Percentiles rank a stretch among this genome's conserved stretches.
phyloP scores from a whole-genome alignment of 2,329 filamentous ascomycete genomes.

The Didymella arachidicola region DNA sequence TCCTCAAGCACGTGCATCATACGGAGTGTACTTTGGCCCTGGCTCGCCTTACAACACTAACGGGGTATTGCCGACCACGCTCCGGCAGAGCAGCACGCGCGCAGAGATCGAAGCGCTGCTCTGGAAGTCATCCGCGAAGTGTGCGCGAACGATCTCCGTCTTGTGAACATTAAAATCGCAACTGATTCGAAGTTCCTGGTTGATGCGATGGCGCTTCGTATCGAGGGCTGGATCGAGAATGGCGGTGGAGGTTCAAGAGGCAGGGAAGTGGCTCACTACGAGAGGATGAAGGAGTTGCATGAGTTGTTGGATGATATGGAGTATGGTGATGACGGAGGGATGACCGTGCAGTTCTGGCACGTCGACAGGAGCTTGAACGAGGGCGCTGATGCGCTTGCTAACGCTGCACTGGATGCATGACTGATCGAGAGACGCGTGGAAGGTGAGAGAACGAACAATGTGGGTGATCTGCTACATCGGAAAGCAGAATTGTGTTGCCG shows the following conservation, averaged over 20 bases:
- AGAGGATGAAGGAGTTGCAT: background rate
- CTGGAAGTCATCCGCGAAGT: background rate
- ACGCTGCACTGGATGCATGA: conserved; percentile 1
- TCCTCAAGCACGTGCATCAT: conserved; percentile 17
- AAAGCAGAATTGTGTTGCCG: no score
- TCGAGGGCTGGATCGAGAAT: background rate
- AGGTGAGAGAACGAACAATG: no score
- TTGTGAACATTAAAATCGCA: background rate
- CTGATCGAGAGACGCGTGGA: no score
- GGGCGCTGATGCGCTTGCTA: conserved; percentile 28
- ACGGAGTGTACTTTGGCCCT: conserved; percentile 30
- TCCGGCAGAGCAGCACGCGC: background rate
- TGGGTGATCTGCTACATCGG: no score
- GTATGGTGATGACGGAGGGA: conserved; percentile 12
- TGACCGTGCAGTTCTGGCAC: conserved; percentile 40
- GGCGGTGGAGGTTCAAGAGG: background rate
- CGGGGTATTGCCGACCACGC: background rate
- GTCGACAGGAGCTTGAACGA: conserved; percentile 32
- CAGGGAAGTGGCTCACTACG: background rate
- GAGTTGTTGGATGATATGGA: background rate
- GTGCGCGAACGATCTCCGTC: background rate
- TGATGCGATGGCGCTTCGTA: background rate
- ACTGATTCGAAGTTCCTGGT: background rate
- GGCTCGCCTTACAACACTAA: background rate
- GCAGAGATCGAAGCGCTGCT: background rate